Base-by-base conservation (phyloP, 2,329 filamentous ascomycete genomes). In the Sporothrix brasiliensis region DNA sequence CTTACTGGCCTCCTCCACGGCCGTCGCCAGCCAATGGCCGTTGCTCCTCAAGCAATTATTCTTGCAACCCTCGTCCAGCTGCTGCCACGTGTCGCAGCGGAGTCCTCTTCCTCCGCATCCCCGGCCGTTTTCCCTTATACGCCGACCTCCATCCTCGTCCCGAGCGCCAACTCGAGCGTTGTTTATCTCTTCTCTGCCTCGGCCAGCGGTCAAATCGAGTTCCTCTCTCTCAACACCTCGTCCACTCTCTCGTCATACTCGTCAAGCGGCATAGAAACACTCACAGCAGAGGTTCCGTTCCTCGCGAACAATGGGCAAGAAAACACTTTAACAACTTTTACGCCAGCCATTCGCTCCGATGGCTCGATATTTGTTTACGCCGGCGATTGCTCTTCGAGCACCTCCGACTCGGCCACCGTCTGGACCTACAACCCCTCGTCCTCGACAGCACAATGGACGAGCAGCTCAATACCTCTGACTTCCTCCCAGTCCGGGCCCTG, bases 361-460 rank as follows among this genome's bases (percentile, higher is more conserved):
- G 92, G 92, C 19, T 87, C 89, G 13, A 85, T 97, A 39, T 86
- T 88, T 2, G 88, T 95, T 1, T 91, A 93, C 70, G 84, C 89
- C 0, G 94, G 94, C 2, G 84, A 90, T 73, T 97, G 94, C 77
- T 81, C 85, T 0, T 80, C 81, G 2, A 54, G 14, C 16, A 53
- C n/a, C 14, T 56, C 21, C 21, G 63, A 47, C 21, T 19, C 21
- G 11, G 68, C 68, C 14, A 79, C 85, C 47, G 76, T 96, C 69
- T 97, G 92, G 92, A 87, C 82, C 27, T 94, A 90, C 74, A 82
- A 81, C 1, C 49, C 68, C 7, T 54, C 70, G 5, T 52, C 65
- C 1, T 41, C 68, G 2, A 11, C 47, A 6, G 44, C 53, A 19
- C 14, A 67, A 24, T 72, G 71, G 71, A 52, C 24, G 3, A 70